Percentiles rank a stretch among this genome's conserved stretches.
These are phyloP conservation scores for Rhizopus microsporus DNA, from an alignment of 371 early-diverging fungal species.

Conservation along the genomic window DNA sequence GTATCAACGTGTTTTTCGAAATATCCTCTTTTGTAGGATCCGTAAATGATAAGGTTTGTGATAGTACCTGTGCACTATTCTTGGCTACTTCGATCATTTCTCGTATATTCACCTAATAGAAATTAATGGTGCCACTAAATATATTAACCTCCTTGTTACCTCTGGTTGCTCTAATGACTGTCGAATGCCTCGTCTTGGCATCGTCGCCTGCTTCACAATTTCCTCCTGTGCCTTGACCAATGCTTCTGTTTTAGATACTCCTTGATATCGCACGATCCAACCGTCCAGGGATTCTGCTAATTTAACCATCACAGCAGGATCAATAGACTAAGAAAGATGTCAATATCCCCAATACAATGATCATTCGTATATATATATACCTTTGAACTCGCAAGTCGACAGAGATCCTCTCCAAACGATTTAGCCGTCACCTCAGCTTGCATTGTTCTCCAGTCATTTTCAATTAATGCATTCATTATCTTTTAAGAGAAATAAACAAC, in stretches of 20 bases:
- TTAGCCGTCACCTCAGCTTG: conserved; percentile 42
- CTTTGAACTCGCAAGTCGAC: conserved; percentile 30
- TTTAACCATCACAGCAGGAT: conserved; percentile 41
- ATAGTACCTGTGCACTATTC: conserved; percentile 50
- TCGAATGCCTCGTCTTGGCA: neutral
- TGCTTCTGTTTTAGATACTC: neutral
- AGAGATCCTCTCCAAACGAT: conserved; percentile 45
- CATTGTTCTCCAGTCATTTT: conserved; percentile 40
- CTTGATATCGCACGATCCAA: conserved; percentile 21
- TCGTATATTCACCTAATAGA: neutral
- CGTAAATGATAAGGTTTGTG: conserved; percentile 52
- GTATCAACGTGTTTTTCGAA: conserved; percentile 43
- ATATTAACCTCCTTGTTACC: neutral
- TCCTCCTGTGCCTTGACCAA: neutral
- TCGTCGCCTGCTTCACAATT: neutral
- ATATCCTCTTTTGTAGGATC: conserved; percentile 55
- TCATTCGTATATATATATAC: conserved; percentile 29
- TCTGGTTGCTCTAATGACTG: neutral
- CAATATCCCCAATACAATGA: neutral
- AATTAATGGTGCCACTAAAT: neutral
- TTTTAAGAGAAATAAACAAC: conserved; percentile 4
- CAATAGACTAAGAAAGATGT: conserved; percentile 21
- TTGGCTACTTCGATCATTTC: conserved; percentile 43
- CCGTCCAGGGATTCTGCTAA: conserved; percentile 40
- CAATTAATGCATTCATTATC: conserved; percentile 46